Conservation (phyloP, 2,329 filamentous ascomycete species). For the Botrytis byssoidea region DNA sequence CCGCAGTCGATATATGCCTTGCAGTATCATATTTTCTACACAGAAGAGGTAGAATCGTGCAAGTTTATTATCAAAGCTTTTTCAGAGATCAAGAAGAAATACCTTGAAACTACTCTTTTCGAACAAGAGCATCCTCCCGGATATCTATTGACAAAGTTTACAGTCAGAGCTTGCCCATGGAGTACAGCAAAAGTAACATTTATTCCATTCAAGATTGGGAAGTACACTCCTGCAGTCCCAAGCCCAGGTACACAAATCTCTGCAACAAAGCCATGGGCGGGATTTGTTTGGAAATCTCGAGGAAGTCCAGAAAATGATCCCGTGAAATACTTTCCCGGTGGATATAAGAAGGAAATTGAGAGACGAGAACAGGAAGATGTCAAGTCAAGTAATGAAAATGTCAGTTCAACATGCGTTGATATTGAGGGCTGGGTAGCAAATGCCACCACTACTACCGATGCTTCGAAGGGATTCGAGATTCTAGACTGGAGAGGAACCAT, state of each 20-base stretch:
- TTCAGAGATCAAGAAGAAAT: constrained; percentile 29
- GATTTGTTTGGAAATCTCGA: constrained; percentile 25
- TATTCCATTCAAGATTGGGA: constrained; percentile 17
- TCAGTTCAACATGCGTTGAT: not conserved
- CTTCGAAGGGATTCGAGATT: not conserved
- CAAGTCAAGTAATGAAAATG: not conserved
- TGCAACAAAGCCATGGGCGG: constrained; percentile 14
- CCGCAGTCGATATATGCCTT: not conserved
- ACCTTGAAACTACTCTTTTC: constrained; percentile 35
- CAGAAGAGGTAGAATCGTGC: constrained; percentile 28
- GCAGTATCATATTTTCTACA: constrained; percentile 32
- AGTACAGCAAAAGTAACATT: constrained; percentile 11
- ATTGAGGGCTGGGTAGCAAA: constrained; percentile 15
- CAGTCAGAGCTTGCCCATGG: constrained; percentile 29
- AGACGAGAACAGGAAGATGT: not conserved
- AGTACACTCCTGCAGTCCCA: constrained; percentile 20
- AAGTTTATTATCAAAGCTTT: constrained; percentile 27
- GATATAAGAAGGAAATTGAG: constrained; percentile 11
- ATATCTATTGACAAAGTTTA: constrained; percentile 24
- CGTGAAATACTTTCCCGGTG: constrained; percentile 15
- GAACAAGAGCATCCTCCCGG: constrained; percentile 23
- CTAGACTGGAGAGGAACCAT: not conserved
- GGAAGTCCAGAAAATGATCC: constrained; percentile 24
- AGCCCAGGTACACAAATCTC: not conserved
- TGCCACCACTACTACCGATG: not conserved